These are phyloP conservation scores for Ustulina deusta DNA, from an alignment of 2,329 filamentous ascomycete genomes.

Conservation along the genomic window DNA sequence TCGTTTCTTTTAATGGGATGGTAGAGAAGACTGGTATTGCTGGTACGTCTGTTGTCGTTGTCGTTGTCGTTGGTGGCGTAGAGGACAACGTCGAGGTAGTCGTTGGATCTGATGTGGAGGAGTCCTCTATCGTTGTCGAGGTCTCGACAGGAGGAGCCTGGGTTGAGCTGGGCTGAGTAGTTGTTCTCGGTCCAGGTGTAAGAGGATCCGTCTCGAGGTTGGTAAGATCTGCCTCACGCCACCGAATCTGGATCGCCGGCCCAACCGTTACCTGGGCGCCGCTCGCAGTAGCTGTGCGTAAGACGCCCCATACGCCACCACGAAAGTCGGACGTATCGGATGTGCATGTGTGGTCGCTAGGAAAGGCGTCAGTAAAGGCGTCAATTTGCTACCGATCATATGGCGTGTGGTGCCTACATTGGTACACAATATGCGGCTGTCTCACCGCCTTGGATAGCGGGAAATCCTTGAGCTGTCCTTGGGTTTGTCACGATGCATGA, in stretches of 20 bases:
- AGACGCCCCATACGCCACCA: conserved; percentile 41
- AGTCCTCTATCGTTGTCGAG: not conserved
- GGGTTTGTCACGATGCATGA: conserved; percentile 39
- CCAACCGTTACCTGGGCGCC: conserved; percentile 40
- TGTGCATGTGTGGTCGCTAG: conserved; percentile 55
- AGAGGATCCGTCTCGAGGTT: conserved; percentile 45
- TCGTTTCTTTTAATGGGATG: not conserved
- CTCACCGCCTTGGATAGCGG: conserved; percentile 41
- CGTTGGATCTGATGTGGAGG: not conserved
- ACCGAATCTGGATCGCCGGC: conserved; percentile 46
- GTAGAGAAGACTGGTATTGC: no score
- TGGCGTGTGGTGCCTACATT: conserved; percentile 40
- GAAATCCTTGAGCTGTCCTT: conserved; percentile 50
- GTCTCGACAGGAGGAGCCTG: not conserved
- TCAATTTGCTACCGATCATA: not conserved
- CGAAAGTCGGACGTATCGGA: conserved; percentile 52
- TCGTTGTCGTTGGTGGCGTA: not conserved
- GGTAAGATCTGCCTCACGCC: conserved; percentile 42
- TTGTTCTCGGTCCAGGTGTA: conserved; percentile 39
- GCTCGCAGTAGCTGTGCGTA: conserved; percentile 42
- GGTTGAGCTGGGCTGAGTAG: not conserved
- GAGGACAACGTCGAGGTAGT: not conserved
- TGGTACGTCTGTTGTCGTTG: not conserved
- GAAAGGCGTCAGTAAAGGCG: conserved; percentile 9
- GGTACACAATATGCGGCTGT: conserved; percentile 47